Conservation (phyloP, 176 grass and related monocot species). For the Thalia dealbata region DNA sequence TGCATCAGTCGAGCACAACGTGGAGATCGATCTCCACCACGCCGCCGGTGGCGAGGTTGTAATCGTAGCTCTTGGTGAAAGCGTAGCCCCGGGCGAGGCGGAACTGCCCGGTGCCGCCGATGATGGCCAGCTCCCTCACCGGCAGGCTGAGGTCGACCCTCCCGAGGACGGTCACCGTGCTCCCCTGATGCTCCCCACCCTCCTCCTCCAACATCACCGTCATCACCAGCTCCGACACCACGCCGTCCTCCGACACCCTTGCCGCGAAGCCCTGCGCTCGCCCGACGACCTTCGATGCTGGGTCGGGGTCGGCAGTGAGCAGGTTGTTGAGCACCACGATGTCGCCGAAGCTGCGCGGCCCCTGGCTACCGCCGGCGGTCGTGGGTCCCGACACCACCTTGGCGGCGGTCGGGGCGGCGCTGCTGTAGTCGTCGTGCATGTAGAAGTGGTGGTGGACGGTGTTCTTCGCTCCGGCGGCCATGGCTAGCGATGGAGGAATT, state of each 20-base stretch:
- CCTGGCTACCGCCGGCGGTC: neutral
- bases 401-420: conserved; percentile 21
- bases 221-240: conserved; percentile 35
- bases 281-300: neutral
- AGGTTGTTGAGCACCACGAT: neutral
- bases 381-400: conserved; percentile 17
- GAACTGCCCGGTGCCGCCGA: conserved; percentile 48
- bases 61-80: conserved; percentile 38
- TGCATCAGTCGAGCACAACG: neutral
- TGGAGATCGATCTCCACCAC: conserved; percentile 47
- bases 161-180: conserved; percentile 27
- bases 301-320: neutral
- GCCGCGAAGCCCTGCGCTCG: neutral
- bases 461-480: neutral
- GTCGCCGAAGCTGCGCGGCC: neutral
- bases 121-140: conserved; percentile 37
- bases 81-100: conserved; percentile 32
- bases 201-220: conserved; percentile 26
- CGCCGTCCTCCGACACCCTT: conserved; percentile 26
- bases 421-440: conserved; percentile 39
- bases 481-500: neutral
- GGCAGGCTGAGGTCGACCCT: conserved; percentile 28
- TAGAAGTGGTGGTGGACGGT: conserved; percentile 35
- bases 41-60: conserved; percentile 34
- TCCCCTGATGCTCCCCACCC: conserved; percentile 33